phyloP scores from a whole-genome alignment of 345 rosid species.

The Hibiscus tridactylites region DNA sequence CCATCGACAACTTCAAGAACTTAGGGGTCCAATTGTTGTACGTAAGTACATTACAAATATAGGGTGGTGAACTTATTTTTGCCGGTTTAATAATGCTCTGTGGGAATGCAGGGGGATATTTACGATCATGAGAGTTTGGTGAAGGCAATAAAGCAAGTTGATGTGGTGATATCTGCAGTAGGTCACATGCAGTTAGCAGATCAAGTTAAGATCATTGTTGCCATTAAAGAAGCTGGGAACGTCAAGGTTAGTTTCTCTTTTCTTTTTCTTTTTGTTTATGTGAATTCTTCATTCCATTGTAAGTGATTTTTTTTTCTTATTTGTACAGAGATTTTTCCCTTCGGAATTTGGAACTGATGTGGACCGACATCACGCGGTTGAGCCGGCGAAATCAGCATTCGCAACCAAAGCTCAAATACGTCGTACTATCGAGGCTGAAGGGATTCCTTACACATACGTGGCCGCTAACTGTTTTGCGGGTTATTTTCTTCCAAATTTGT shows the following conservation, averaged over 20 bases:
- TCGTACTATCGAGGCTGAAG: conserved; percentile 40
- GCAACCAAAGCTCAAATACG: conserved; percentile 36
- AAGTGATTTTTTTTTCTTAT: neutral
- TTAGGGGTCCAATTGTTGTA: conserved; percentile 49
- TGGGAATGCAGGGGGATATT: conserved; percentile 42
- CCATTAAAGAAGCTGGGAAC: conserved; percentile 85
- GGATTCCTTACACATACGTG: conserved; percentile 47
- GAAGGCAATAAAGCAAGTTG: conserved; percentile 59
- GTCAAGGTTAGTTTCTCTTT: conserved; percentile 41
- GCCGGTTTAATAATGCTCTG: no score
- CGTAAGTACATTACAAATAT: conserved; percentile 23
- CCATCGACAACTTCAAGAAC: conserved; percentile 40
- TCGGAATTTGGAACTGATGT: conserved; percentile 65
- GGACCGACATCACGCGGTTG: conserved; percentile 44
- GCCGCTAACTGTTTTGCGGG: conserved; percentile 39
- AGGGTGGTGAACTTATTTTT: neutral
- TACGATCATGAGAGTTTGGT: conserved; percentile 62
- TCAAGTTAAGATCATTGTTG: conserved; percentile 69
- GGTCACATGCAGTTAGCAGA: conserved; percentile 43
- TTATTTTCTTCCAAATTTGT: conserved; percentile 34
- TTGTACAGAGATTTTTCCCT: conserved; percentile 50
- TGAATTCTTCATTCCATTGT: neutral
- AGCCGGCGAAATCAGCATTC: conserved; percentile 45
- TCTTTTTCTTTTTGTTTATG: neutral
- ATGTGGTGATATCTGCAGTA: conserved; percentile 71